Evolutionary conservation across 208 protist species (phyloP).

Genomic region (Acanthamoeba comandoni): DNA sequence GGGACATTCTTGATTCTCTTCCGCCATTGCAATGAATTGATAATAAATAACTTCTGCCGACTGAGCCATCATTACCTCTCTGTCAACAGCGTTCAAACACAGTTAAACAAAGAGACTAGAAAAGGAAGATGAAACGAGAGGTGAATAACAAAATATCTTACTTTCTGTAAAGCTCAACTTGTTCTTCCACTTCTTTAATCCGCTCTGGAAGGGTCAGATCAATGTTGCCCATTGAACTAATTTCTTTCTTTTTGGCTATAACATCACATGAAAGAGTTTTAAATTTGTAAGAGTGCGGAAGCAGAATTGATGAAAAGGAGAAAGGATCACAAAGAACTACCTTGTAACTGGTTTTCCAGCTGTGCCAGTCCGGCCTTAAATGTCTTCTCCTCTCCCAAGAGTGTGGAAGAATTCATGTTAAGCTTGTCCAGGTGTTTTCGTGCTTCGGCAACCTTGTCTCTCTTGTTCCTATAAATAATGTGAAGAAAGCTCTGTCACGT

Average conservation of each 20-base stretch:
- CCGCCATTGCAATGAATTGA: constrained; percentile 77
- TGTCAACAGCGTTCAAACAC: constrained; percentile 14
- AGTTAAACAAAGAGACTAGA: neutral
- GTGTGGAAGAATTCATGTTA: constrained; percentile 17
- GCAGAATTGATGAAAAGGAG: neutral
- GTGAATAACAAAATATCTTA: neutral
- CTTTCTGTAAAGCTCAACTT: constrained; percentile 5
- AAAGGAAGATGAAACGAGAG: neutral
- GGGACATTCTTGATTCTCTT: constrained; percentile 69
- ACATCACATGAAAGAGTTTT: neutral
- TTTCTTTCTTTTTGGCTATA: neutral
- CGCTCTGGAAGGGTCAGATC: constrained; percentile 7
- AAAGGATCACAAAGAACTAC: neutral
- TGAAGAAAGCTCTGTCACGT: too few relatives aligned
- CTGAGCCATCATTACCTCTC: constrained; percentile 68
- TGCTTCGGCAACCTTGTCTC: neutral
- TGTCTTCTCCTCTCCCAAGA: neutral
- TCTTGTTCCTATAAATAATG: constrained; percentile 17
- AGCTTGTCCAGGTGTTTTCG: neutral
- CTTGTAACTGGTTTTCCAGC: constrained; percentile 15
- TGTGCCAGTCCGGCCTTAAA: neutral
- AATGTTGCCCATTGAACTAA: constrained; percentile 4
- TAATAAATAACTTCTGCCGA: constrained; percentile 78
- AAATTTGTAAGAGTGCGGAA: constrained; percentile 24
- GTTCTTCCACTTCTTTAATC: constrained; percentile 17